phyloP scores from a whole-genome alignment of 768 basidiomycete species.

The Tricholoma terreum region DNA sequence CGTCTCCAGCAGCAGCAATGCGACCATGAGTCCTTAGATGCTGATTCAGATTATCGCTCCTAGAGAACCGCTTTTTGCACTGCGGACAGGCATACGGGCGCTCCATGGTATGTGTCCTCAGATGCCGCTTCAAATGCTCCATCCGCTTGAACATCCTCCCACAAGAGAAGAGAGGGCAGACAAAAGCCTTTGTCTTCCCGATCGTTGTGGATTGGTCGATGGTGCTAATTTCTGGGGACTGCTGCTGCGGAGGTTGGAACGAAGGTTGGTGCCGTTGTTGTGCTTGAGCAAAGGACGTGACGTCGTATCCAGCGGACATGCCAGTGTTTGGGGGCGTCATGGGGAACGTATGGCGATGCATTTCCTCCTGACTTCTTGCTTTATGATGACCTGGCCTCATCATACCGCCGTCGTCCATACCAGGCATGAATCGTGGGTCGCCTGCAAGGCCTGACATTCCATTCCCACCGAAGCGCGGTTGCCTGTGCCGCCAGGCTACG shows the following conservation, averaged over 20 bases:
- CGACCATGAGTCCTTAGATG: slow-evolving; percentile 79
- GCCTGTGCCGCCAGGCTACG: slow-evolving; percentile 27
- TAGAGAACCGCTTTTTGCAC: slow-evolving; percentile 81
- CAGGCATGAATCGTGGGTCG: slow-evolving; percentile 16
- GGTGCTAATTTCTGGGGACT: slow-evolving; percentile 1
- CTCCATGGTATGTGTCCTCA: slow-evolving; percentile 89
- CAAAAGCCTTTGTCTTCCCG: slow-evolving; percentile 60
- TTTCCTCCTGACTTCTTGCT: slow-evolving; percentile 24
- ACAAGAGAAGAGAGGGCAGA: slow-evolving; percentile 83
- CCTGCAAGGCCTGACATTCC: slow-evolving; percentile 32
- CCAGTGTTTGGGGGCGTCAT: slow-evolving; percentile 11
- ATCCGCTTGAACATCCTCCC: slow-evolving; percentile 85
- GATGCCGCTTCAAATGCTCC: slow-evolving; percentile 87
- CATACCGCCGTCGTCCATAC: slow-evolving; percentile 7
- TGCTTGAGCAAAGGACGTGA: slow-evolving; percentile 24
- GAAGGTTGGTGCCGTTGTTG: slow-evolving; percentile 9
- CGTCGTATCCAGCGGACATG: slow-evolving; percentile 18
- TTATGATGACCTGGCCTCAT: slow-evolving; percentile 15
- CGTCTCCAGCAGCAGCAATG: slow-evolving; percentile 13
- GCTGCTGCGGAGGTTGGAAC: slow-evolving; percentile 6
- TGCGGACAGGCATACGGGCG: slow-evolving; percentile 71
- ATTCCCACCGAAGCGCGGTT: slow-evolving; percentile 26
- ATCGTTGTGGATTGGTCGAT: slow-evolving; percentile 24
- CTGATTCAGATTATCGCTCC: slow-evolving; percentile 86
- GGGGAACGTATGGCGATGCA: slow-evolving; percentile 27